Base-by-base conservation (phyloP, 441 rosid genomes). In the Populus hybrid region DNA sequence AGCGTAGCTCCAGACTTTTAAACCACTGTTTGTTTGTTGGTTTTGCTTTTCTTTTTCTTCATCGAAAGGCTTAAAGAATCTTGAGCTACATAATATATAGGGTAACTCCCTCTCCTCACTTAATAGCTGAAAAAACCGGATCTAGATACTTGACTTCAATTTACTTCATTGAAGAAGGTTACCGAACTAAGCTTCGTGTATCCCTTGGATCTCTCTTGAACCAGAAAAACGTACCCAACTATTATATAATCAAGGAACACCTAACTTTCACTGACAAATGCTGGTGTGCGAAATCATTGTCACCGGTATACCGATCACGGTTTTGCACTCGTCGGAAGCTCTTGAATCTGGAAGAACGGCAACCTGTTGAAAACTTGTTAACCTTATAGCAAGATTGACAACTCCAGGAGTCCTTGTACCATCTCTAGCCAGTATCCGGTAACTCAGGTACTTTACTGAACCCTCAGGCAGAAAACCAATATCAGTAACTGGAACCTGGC, bases 361-460 rank as follows among this genome's bases (percentile, higher is more conserved):
- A 4, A 68, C 69, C 18, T 70, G 79, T 42, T 33, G 45, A 4
- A 42, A 69, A 35, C 79, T 80, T 4, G 79, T 84, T 67, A 88
- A 69, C 79, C 76, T 87, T 38, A 86, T 80, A 0, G 87, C 80
- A 28, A 90, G 73, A 80, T 89, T 87, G 9, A 90, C 82, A 50
- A 88, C 69, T 28, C 92, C 94, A 0, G 81, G 82, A 2, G 85
- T 84, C 76, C 88, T 82, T 1, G 90, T 78, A 8, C 94, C 92
- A 63, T 89, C 92, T 71, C 76, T 83, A 24, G 67, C 87, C 77
- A 87, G 65, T 53, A 90, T 64, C 74, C 92, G 83, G 86, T 90
- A 90, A 68, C 90, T 88, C 29, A 89, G 84, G 74, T 83, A 73
- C 76, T 75, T 74, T 16, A 86, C 79, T 4, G 86, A 77, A 9